Conservation (phyloP, 495 filamentous ascomycete genomes). For the Tuber umbilicatum region DNA sequence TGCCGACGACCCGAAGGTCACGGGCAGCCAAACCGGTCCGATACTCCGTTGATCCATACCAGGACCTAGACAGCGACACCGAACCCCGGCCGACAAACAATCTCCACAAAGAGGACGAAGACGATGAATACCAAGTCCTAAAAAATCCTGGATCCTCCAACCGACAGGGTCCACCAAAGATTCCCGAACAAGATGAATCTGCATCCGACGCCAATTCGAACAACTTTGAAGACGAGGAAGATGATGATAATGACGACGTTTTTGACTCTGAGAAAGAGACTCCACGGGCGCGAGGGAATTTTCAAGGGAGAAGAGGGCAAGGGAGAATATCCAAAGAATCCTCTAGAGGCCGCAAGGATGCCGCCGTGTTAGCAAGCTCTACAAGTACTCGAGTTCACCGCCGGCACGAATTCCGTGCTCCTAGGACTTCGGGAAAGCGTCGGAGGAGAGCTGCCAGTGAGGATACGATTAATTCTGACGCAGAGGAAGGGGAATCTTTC, state of each 20-base stretch:
- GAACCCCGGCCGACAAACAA: not conserved
- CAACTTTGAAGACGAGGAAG: not conserved
- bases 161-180: not conserved
- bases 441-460: slow-evolving; percentile 13
- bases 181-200: not conserved
- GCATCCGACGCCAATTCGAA: not conserved
- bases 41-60: slow-evolving; percentile 37
- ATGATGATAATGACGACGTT: not conserved
- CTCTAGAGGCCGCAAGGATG: not conserved
- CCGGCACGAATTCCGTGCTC: slow-evolving; percentile 28
- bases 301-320: not conserved
- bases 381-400: slow-evolving; percentile 22
- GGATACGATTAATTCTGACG: slow-evolving; percentile 10
- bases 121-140: slow-evolving; percentile 22
- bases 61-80: slow-evolving; percentile 33
- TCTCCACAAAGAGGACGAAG: slow-evolving; percentile 11
- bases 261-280: slow-evolving; percentile 1
- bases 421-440: not conserved
- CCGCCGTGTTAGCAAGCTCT: slow-evolving; percentile 1
- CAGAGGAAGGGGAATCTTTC: slow-evolving; percentile 7
- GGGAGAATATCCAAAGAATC: not conserved
- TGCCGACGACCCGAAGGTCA: slow-evolving; percentile 1
- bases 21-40: slow-evolving; percentile 28
- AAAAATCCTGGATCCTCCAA: slow-evolving; percentile 3
- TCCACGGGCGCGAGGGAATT: not conserved